Conservation (phyloP, 2,329 filamentous ascomycete species). For the Cytospora chrysosperma region DNA sequence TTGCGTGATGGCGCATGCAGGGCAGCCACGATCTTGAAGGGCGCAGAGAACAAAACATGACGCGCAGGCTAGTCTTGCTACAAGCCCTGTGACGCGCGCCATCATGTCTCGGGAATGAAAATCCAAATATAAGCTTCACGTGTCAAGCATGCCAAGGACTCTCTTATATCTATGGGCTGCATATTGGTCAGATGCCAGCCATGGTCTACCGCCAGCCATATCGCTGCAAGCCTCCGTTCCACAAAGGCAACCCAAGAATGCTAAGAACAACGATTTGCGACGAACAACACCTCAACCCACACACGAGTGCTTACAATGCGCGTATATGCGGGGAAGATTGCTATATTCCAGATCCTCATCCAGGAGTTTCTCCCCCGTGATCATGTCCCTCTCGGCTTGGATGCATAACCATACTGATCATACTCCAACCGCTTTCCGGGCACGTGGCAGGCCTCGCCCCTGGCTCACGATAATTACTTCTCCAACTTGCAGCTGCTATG, state of each 20-base stretch:
- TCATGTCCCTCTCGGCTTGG: not conserved
- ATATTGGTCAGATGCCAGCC: constrained; percentile 9
- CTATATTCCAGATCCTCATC: not conserved
- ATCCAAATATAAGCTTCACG: not conserved
- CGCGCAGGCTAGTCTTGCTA: not conserved
- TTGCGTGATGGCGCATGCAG: not conserved
- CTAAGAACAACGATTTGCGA: not conserved
- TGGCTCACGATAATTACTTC: constrained; percentile 5
- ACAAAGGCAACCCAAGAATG: not conserved
- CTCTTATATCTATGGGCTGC: not conserved
- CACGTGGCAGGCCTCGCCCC: constrained; percentile 1
- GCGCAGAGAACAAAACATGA: not conserved
- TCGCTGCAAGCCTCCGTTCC: constrained; percentile 1
- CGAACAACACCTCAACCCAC: not conserved
- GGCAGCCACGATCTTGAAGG: not conserved
- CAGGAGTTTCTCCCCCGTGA: not conserved
- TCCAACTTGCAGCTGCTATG: not conserved
- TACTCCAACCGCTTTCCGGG: not conserved
- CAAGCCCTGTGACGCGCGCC: not conserved
- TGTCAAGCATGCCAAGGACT: not conserved
- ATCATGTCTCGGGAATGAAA: not conserved
- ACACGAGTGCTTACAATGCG: not conserved
- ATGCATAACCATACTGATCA: not conserved
- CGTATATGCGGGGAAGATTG: constrained; percentile 5
- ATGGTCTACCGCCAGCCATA: too few relatives aligned